Evolutionary conservation across 1,139 yeast genomes (phyloP).

Genomic region (Kodamaea arcana): DNA sequence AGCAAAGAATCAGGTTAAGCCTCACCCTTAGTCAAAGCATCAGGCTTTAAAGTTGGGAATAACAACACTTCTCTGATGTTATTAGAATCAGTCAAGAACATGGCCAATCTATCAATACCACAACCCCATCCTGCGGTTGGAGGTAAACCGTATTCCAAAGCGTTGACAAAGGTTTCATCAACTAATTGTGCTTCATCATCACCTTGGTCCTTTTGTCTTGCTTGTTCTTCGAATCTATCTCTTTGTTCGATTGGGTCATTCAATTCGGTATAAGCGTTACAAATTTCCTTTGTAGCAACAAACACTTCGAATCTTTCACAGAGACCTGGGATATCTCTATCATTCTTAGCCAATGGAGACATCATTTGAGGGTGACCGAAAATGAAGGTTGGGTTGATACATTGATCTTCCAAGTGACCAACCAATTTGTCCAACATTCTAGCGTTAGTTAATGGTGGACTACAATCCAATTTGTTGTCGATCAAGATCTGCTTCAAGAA

Average conservation of each 20-base stretch:
- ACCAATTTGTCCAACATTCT: conserved; percentile 98
- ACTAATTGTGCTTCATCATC: conserved; percentile 97
- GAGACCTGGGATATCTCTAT: conserved; percentile 86
- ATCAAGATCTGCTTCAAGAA: conserved; percentile 79
- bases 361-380: conserved; percentile 99
- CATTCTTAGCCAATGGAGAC: conserved; percentile 98
- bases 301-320: conserved; percentile 99
- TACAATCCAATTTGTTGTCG: conserved; percentile 81
- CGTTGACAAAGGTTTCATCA: conserved; percentile 96
- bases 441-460: conserved; percentile 97
- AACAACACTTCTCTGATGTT: conserved; percentile 96
- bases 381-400: conserved; percentile 95
- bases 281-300: conserved; percentile 96
- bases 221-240: conserved; percentile 96
- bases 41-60: conserved; percentile 99
- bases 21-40: conserved; percentile 47
- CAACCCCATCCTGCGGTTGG: conserved; percentile 99
- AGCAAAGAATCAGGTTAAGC: too few relatives aligned
- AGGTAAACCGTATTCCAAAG: conserved; percentile 96
- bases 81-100: conserved; percentile 95
- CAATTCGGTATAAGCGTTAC: conserved; percentile 98
- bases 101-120: conserved; percentile 97
- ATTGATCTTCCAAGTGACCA: conserved; percentile 88
- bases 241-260: conserved; percentile 99
- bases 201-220: conserved; percentile 97